These are phyloP conservation scores for Eucalyptus victrix DNA, from an alignment of 345 rosid species.

Conservation along the genomic window DNA sequence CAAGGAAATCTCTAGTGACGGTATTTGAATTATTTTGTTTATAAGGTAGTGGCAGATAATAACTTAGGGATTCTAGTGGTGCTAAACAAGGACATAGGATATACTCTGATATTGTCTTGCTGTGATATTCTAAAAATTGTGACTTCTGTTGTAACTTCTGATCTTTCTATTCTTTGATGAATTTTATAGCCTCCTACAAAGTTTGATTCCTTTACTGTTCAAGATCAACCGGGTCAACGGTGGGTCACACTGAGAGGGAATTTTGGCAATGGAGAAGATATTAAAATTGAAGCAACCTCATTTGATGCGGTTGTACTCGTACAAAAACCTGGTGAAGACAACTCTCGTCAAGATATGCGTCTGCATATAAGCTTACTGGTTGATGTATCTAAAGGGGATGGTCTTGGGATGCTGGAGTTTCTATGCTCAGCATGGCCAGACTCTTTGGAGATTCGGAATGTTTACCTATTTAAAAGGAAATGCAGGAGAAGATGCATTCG, in stretches of 20 bases:
- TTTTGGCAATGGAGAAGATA: slow-evolving; percentile 24
- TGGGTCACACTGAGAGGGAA: slow-evolving; percentile 41
- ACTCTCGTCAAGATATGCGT: slow-evolving; percentile 24
- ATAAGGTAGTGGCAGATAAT: neutral
- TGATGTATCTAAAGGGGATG: slow-evolving; percentile 28
- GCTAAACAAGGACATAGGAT: neutral
- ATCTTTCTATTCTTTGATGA: neutral
- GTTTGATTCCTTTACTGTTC: slow-evolving; percentile 40
- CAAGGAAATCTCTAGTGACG: neutral
- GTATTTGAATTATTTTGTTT: neutral
- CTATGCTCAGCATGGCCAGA: slow-evolving; percentile 69
- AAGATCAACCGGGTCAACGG: slow-evolving; percentile 44
- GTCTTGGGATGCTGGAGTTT: slow-evolving; percentile 19
- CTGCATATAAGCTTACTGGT: slow-evolving; percentile 53
- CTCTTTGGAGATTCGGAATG: slow-evolving; percentile 43
- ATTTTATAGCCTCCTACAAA: slow-evolving; percentile 30
- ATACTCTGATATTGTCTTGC: neutral
- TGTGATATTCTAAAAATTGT: neutral
- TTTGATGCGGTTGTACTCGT: slow-evolving; percentile 44
- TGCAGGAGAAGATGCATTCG: slow-evolving; percentile 4
- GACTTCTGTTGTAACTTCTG: neutral
- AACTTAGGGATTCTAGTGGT: neutral
- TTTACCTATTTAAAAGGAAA: slow-evolving; percentile 15
- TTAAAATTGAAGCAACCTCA: slow-evolving; percentile 57
- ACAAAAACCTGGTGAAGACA: slow-evolving; percentile 34